Percentiles rank a stretch among this genome's conserved stretches.
phyloP scores from a whole-genome alignment of 139 green algal species.

The Nannochloris sp. region DNA sequence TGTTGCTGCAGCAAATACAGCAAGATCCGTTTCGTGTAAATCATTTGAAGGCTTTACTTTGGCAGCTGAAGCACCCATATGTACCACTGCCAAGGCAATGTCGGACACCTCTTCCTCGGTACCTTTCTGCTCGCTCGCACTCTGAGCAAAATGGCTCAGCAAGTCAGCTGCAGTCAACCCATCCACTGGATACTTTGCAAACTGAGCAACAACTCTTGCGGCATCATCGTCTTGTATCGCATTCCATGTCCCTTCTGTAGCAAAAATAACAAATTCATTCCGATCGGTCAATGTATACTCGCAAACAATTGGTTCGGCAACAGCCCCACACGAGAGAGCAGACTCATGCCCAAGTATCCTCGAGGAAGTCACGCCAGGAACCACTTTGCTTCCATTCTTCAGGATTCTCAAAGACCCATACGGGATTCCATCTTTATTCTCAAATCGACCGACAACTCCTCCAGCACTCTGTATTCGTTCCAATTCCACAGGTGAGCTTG shows the following conservation, averaged over 20 bases:
- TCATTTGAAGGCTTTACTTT: background rate
- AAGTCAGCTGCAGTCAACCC: conserved; percentile 25
- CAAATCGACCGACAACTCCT: conserved; percentile 19
- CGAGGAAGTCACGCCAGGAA: conserved; percentile 33
- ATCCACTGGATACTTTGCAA: background rate
- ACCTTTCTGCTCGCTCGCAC: conserved; percentile 32
- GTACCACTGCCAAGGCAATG: conserved; percentile 21
- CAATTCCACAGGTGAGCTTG: conserved; percentile 21
- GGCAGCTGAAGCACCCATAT: background rate
- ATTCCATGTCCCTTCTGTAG: conserved; percentile 59
- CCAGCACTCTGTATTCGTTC: conserved; percentile 27
- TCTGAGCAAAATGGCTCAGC: conserved; percentile 38
- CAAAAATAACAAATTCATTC: conserved; percentile 57
- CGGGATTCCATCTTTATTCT: conserved; percentile 9
- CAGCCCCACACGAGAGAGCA: conserved; percentile 21
- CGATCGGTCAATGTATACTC: conserved; percentile 10
- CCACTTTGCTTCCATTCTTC: conserved; percentile 8
- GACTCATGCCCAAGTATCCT: conserved; percentile 42
- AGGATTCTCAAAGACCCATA: conserved; percentile 22
- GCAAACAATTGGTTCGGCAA: conserved; percentile 10
- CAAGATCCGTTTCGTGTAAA: no score
- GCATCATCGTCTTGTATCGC: conserved; percentile 36
- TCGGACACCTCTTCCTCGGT: conserved; percentile 25
- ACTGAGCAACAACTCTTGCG: conserved; percentile 34
- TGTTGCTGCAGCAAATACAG: no score